Conservation (phyloP, 148 eudicot genomes). For the Nyssa sinensis region DNA sequence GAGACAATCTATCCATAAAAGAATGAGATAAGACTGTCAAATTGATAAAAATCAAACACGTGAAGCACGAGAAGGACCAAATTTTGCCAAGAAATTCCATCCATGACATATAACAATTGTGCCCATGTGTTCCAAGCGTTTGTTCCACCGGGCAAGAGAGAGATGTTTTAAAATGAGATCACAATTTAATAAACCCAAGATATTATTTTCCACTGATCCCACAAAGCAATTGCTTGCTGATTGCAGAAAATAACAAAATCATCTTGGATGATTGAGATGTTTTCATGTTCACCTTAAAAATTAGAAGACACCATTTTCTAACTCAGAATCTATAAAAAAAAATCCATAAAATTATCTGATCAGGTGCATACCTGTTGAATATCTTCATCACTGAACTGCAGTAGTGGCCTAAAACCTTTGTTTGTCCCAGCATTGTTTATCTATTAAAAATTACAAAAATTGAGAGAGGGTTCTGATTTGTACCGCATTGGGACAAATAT, state of each 20-base stretch:
- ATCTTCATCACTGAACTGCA: constrained; percentile 88
- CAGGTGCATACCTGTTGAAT: constrained; percentile 64
- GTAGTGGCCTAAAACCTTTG: constrained; percentile 97
- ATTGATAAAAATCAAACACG: not conserved
- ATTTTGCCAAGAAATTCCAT: not conserved
- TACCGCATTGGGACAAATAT: too few relatives aligned
- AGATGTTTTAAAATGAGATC: too few relatives aligned
- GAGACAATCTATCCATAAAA: constrained; percentile 70
- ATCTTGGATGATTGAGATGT: not conserved
- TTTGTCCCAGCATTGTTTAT: constrained; percentile 97
- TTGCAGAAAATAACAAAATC: not conserved
- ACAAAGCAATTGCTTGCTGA: not conserved
- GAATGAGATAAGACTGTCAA: not conserved
- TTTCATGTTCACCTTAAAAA: not conserved
- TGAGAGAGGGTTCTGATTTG: constrained; percentile 1
- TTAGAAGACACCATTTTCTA: not conserved
- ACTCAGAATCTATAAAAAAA: not conserved
- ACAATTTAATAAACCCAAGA: too few relatives aligned
- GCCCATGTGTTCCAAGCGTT: not conserved
- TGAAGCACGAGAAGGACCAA: not conserved
- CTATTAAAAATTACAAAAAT: constrained; percentile 30
- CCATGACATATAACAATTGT: not conserved
- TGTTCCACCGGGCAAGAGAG: too few relatives aligned
- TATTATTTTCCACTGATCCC: too few relatives aligned
- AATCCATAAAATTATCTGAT: not conserved